Conservation (phyloP, 2,329 filamentous ascomycete species). For the Aureobasidium leucospermi region DNA sequence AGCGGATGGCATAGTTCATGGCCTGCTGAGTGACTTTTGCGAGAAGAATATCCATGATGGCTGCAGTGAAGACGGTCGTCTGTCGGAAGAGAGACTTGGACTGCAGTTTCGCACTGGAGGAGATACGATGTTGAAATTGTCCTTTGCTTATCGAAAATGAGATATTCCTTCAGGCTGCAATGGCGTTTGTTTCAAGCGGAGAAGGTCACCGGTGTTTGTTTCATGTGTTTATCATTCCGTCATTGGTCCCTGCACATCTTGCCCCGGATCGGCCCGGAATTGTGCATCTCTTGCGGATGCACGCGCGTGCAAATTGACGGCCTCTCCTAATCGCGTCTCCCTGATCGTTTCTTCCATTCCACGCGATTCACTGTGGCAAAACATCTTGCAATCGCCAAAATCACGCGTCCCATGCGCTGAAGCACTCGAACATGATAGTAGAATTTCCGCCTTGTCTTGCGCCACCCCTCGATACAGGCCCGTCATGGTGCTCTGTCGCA, state of each 20-base stretch:
- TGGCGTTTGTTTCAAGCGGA: conserved; percentile 7
- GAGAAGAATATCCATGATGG: conserved; percentile 64
- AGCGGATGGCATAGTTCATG: conserved; percentile 86
- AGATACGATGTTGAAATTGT: background rate
- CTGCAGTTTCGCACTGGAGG: background rate
- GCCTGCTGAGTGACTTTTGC: conserved; percentile 65
- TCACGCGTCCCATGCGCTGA: background rate
- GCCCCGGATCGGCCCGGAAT: background rate
- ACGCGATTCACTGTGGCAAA: conserved; percentile 8
- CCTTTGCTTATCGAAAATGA: background rate
- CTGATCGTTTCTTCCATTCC: background rate
- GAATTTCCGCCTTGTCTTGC: background rate
- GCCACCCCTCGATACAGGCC: background rate
- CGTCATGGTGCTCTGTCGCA: conserved; percentile 39
- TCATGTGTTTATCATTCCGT: conserved; percentile 3
- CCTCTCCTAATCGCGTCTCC: background rate
- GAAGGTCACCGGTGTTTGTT: conserved; percentile 3
- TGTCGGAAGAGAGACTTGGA: background rate
- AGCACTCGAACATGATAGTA: background rate
- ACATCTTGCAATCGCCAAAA: background rate
- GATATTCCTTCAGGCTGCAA: background rate
- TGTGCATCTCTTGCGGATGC: background rate
- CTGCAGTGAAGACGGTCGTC: background rate
- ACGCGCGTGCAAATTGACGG: background rate
- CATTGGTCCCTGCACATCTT: background rate